Percentiles rank a stretch among this genome's conserved stretches.
These are phyloP conservation scores for Alternaria solani DNA, from an alignment of 2,329 filamentous ascomycete genomes.

Conservation along the genomic window DNA sequence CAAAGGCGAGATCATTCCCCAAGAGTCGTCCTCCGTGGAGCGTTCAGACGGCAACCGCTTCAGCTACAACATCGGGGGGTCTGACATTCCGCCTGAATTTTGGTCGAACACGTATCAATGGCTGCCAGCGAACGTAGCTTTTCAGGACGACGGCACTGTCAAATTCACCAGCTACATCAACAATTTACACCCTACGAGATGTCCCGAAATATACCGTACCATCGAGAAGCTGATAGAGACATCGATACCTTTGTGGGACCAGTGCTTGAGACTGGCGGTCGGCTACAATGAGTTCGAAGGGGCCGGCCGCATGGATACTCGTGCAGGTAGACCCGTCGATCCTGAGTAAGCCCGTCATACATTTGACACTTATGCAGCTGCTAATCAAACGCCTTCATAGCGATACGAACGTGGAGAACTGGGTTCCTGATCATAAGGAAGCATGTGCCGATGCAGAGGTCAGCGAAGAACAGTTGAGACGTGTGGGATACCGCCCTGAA, in stretches of 20 bases:
- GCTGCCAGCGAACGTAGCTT: constrained; percentile 61
- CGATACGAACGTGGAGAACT: constrained; percentile 24
- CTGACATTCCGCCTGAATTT: constrained; percentile 20
- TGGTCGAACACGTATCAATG: constrained; percentile 52
- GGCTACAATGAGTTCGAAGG: constrained; percentile 7
- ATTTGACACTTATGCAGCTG: background rate
- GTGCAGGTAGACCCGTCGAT: constrained; percentile 9
- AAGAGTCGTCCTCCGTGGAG: background rate
- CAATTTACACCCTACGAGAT: constrained; percentile 58
- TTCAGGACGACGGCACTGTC: constrained; percentile 44
- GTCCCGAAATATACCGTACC: constrained; percentile 26
- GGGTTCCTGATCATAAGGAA: constrained; percentile 21
- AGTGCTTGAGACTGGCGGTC: constrained; percentile 19
- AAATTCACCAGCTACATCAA: constrained; percentile 63
- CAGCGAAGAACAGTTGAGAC: constrained; percentile 3
- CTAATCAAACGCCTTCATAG: constrained; percentile 3
- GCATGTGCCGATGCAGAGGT: constrained; percentile 3
- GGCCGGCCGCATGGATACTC: constrained; percentile 19
- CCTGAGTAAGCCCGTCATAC: background rate
- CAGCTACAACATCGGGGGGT: constrained; percentile 9
- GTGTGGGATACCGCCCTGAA: background rate
- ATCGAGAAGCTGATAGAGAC: constrained; percentile 33
- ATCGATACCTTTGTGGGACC: constrained; percentile 34
- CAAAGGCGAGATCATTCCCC: constrained; percentile 36
- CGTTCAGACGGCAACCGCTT: background rate